Evolutionary conservation across 176 grass and related monocot genomes (phyloP), one percentile per base, ranked within the genome.

Genomic region (Thalia dealbata): DNA sequence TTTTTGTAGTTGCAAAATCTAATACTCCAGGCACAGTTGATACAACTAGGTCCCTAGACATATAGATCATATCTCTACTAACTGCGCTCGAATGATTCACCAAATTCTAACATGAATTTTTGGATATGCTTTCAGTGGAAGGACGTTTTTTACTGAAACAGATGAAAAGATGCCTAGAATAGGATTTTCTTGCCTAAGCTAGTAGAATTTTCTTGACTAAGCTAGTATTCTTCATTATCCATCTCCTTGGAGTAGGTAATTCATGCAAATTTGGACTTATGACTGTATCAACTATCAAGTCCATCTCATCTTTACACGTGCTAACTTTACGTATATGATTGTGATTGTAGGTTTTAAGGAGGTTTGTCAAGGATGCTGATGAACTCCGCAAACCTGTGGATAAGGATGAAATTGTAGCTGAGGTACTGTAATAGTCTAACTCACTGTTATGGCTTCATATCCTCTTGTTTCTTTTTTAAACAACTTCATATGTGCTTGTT

Each of bases 321-420:
- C 10, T 78, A 71, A 68, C 75, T 15, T 72, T 32, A 69, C 69
- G 41, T 69, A 35, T 35, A 56, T 42, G 35, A 72, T 50, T 43
- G 15, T 77, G 23, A 30, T 76, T 59, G 11, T 72, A 96, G 89
- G 89, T 92, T 59, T 75, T 97, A 80, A 86, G 81, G 61, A 85
- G 87, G 67, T 92, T 78, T 74, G 90, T 97, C 51, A 78, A 81
- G 4, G 80, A 78, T 27, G 89, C 84, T 22, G 88, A 86, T 46
- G 93, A 92, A 78, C 62, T 92, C 72, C 73, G 78, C 14, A 19
- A 72, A 50, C 89, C 89, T 45, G 87, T 92, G 25, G 86, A 82
- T 21, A 92, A 97, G 78, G 93, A 92, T 41, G 89, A 97, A 78
- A 84, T 97, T 77, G 76, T 97, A 75, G 80, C 71, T 0, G 93